Percentiles rank a stretch among this genome's conserved stretches.
Conservation (phyloP, 306 rosid species). For the Medicago ruthenica region DNA sequence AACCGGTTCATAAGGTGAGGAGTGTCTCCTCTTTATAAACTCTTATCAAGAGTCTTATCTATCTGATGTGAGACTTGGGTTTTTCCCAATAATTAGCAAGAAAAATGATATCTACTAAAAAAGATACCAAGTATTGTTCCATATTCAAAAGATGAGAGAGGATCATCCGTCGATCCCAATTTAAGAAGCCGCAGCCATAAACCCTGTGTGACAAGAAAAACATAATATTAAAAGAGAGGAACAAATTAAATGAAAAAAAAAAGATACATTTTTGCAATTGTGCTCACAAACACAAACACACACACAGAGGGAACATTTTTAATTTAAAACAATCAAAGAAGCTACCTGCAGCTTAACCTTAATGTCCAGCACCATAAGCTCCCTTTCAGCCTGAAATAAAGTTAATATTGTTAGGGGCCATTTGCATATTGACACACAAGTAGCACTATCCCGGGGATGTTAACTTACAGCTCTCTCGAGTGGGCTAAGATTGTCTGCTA, state of each 20-base stretch:
- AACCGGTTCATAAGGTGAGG: too few species aligned
- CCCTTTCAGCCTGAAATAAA: conserved; percentile 91
- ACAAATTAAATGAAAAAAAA: conserved; percentile 10
- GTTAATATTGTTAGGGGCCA: conserved; percentile 15
- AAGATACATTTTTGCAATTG: neutral
- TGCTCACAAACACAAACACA: neutral
- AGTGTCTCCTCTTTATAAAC: too few species aligned
- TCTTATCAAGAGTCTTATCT: too few species aligned
- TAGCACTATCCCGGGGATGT: conserved; percentile 32
- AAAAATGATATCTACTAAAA: conserved; percentile 38
- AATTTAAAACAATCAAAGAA: conserved; percentile 34
- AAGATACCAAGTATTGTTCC: conserved; percentile 94
- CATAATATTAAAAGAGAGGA: neutral
- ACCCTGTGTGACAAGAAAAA: conserved; percentile 66
- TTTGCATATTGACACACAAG: conserved; percentile 38
- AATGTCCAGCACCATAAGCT: conserved; percentile 95
- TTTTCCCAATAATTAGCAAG: too few species aligned
- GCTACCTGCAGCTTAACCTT: conserved; percentile 96
- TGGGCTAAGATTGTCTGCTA: conserved; percentile 80
- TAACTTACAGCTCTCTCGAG: conserved; percentile 93
- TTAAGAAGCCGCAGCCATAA: conserved; percentile 96
- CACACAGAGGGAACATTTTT: conserved; percentile 22
- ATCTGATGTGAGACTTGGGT: too few species aligned
- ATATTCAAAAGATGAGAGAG: conserved; percentile 97
- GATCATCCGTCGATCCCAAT: conserved; percentile 95